Base-by-base conservation (phyloP, 108 stramenopile genomes). In the Cyclotella choctawhatcheeana region DNA sequence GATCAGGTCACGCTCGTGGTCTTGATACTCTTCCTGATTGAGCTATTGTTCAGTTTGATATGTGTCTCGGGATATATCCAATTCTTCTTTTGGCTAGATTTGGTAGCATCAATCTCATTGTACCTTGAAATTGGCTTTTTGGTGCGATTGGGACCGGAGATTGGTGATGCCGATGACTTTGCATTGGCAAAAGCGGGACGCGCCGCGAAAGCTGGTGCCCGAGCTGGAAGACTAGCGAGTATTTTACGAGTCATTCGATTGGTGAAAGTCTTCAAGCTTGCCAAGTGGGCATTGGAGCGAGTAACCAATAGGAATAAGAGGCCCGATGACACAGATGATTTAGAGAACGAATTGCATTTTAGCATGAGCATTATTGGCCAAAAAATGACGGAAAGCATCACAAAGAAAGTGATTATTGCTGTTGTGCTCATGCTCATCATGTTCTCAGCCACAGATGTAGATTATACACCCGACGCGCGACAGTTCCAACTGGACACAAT, bases 321-420 rank as follows among this genome's bases (percentile, higher is more conserved):
- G 27, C 31, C 47, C 8, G n/a, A 53, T 14, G 32, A 26, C 12
- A 65, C 65, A 22, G 77, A 78, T 17, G 79, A 71, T 8, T 34
- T 75, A 7, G 85, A 76, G 43, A 81, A 81, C 1, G 77, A 79
- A 16, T 54, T 79, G 14, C 67, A 74, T 55, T 69, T 73, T 54
- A 79, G 68, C 35, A 82, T 79, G 76, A 81, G 79, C 51, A 83
- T 82, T 8, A 82, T 87, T 35, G 86, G 82, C 17, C 75, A 66
- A 21, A 71, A 60, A 68, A 81, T 87, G 74, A 80, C 86, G 5
- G 86, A 87, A 40, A 82, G 80, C 51, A 77, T 71, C 16, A 64
- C 74, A 26, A 76, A 76, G 53, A 81, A 76, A 61, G 77, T 82
- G 20, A 82, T 71, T 3, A 44, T 80, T 20, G 78, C 74, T 0